Evolutionary conservation across 2,329 filamentous ascomycete genomes (phyloP), one percentile per base, ranked within the genome.

Genomic region (Fusarium pilosicola): DNA sequence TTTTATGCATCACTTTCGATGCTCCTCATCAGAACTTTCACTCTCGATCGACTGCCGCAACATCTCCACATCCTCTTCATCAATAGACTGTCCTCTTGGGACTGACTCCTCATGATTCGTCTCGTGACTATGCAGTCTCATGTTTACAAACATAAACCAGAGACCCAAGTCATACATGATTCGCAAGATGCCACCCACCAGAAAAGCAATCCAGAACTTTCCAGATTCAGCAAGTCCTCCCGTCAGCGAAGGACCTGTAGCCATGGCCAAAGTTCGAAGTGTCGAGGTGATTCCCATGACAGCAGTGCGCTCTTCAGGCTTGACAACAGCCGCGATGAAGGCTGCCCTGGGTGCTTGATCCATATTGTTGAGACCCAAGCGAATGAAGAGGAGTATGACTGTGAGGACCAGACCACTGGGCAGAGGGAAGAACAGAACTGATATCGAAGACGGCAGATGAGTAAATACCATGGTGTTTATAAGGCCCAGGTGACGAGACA

Each of bases 281-380:
- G 89, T 89, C 52, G 83, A 85, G 0, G 90, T 92, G 73, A 93
- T 90, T 18, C 91, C 91, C 89, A 93, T 91, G n/a, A 91, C 90
- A 1, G 90, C 91, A 1, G 91, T 93, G 4, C 91, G 84, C 80
- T 93, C 91, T 61, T 89, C 87, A 1, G 90, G 88, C 70, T 86
- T 87, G 6, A 93, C 90, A 1, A 92, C 89, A 1, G 90, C 90
- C 2, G 91, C 90, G 56, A 93, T 91, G 65, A 93, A 89, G 0
- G 91, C 90, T 2, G 90, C 84, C 5, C 91, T 85, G 0, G 91
- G 91, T 0, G 89, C 90, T 81, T 93, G 91, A 71, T 93, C 91
- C 89, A 93, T 92, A 70, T 88, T 90, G 76, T 92, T 92, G 49
- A 93, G 82, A 0, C 89, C 89, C 6, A 89, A 85, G 10, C 91